Conservation (phyloP, 2,329 filamentous ascomycete genomes). For the Lecanosticta acicola region DNA sequence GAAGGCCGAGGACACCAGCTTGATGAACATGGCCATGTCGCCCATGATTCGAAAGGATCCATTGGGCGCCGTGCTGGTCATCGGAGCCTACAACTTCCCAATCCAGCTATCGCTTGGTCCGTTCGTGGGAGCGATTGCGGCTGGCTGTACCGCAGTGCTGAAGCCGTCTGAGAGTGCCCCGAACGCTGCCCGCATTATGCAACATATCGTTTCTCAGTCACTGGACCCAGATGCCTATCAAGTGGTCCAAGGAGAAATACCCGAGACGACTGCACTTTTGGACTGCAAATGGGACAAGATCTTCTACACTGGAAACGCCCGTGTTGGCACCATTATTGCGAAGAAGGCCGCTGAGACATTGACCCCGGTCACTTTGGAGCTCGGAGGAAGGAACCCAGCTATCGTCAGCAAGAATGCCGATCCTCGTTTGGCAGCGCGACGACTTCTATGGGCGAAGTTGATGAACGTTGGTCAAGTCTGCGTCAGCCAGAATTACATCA, state of each 20-base stretch:
- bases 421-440: slow-evolving; percentile 70
- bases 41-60: slow-evolving; percentile 83
- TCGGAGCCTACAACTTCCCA: slow-evolving; percentile 90
- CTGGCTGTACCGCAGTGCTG: slow-evolving; percentile 80
- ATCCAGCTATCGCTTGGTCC: slow-evolving; percentile 73
- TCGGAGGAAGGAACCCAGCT: slow-evolving; percentile 87
- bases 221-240: slow-evolving; percentile 73
- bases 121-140: slow-evolving; percentile 82
- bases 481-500: slow-evolving; percentile 84
- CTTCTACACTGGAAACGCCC: slow-evolving; percentile 80
- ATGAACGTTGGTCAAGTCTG: slow-evolving; percentile 87
- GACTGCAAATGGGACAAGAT: slow-evolving; percentile 97
- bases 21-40: slow-evolving; percentile 62
- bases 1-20: slow-evolving; percentile 60
- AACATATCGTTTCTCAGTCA: slow-evolving; percentile 67
- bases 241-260: slow-evolving; percentile 72
- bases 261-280: slow-evolving; percentile 75
- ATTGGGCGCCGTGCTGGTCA: slow-evolving; percentile 73
- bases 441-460: slow-evolving; percentile 83
- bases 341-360: slow-evolving; percentile 50
- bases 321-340: slow-evolving; percentile 59
- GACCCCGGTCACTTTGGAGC: slow-evolving; percentile 82
- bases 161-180: slow-evolving; percentile 87
- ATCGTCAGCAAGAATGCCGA: slow-evolving; percentile 83
- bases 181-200: slow-evolving; percentile 68